Percentiles rank a stretch among this genome's conserved stretches.
Conservation (phyloP, 2,329 filamentous ascomycete species). For the Colletotrichum euphorbiae region DNA sequence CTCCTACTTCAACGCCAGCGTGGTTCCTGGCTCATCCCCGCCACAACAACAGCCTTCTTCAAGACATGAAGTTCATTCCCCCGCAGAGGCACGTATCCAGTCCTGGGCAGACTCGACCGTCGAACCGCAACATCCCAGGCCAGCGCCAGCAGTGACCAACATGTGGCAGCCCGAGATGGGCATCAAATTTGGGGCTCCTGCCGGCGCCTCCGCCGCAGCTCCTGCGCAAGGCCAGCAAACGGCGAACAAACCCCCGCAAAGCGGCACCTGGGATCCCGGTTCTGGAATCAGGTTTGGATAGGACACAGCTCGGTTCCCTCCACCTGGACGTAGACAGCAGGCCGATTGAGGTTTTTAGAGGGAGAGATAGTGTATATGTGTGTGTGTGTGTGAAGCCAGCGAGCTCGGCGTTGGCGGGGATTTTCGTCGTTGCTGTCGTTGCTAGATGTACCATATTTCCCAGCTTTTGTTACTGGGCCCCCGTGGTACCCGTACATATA, state of each 20-base stretch:
- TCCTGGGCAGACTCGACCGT: conserved; percentile 66
- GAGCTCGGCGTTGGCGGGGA: conserved; percentile 24
- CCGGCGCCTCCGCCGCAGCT: conserved; percentile 43
- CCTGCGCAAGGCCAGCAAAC: conserved; percentile 41
- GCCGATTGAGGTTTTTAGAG: background rate
- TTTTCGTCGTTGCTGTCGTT: conserved; percentile 20
- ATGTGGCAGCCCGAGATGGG: conserved; percentile 87
- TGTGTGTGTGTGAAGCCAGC: background rate
- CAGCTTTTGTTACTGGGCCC: background rate
- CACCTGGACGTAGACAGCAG: conserved; percentile 8
- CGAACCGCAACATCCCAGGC: conserved; percentile 66
- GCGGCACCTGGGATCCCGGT: conserved; percentile 69
- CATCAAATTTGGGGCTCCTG: conserved; percentile 76
- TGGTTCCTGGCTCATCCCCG: conserved; percentile 32
- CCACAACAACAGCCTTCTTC: conserved; percentile 26
- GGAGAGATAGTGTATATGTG: too few relatives aligned
- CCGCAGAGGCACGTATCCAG: conserved; percentile 65
- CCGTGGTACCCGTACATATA: background rate
- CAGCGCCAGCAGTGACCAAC: conserved; percentile 56
- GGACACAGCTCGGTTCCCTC: conserved; percentile 22
- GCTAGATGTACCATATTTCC: conserved; percentile 27
- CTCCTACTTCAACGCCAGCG: conserved; percentile 39
- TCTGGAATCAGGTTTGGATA: conserved; percentile 68
- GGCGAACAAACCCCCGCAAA: conserved; percentile 42
- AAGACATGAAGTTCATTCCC: conserved; percentile 46